These are phyloP conservation scores for Oenanthe sinensis DNA, from an alignment of 129 eudicot genomes.

Conservation along the genomic window DNA sequence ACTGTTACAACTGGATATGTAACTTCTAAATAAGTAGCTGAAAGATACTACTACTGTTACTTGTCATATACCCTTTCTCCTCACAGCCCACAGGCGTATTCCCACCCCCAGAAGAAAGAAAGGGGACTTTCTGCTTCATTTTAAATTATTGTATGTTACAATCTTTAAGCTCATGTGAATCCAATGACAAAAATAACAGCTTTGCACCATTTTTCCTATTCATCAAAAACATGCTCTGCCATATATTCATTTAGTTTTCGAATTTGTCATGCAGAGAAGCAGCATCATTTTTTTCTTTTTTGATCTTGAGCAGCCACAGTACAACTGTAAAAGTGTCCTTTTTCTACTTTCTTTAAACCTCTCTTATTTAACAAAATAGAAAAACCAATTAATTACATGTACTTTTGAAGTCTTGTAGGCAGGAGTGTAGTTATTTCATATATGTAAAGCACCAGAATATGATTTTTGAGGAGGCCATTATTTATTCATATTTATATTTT, in stretches of 20 bases:
- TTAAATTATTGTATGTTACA: background rate
- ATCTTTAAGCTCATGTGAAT: background rate
- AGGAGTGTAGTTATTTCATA: no score
- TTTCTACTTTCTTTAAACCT: background rate
- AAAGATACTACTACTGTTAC: background rate
- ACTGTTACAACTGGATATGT: constrained; percentile 23
- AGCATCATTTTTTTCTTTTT: background rate
- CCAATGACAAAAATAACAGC: background rate
- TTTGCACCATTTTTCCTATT: background rate
- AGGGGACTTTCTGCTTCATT: background rate
- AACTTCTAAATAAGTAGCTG: constrained; percentile 11
- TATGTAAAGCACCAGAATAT: no score
- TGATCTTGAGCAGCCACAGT: background rate
- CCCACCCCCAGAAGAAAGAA: background rate
- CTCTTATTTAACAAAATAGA: background rate
- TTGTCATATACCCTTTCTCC: constrained; percentile 4
- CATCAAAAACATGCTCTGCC: constrained; percentile 8
- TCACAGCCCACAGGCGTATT: background rate
- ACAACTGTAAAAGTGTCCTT: background rate
- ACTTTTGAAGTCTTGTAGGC: no score
- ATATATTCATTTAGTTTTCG: background rate
- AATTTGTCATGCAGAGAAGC: background rate
- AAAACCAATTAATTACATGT: no score
- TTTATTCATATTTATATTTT: no score
- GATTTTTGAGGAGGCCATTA: no score